A percentile compares a stretch with the other conserved stretches of the same genome.
Evolutionary conservation across 352 stramenopile species (phyloP).

Genomic region (Phytophthora sansomeana): DNA sequence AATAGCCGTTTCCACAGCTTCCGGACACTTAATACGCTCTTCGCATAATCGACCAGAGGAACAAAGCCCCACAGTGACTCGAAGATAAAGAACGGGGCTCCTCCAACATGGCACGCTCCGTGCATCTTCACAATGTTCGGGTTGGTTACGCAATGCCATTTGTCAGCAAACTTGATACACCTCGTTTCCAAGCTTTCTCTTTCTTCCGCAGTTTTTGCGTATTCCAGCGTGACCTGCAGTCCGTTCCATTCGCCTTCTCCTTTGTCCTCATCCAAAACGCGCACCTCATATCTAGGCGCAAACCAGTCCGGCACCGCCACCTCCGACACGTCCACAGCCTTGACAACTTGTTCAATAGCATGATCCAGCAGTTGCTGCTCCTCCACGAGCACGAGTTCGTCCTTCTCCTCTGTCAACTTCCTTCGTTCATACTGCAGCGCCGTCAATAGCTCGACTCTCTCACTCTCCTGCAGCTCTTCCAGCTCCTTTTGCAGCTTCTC

Average conservation of each 20-base stretch:
- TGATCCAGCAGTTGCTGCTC: constrained; percentile 26
- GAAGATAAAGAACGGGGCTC: constrained; percentile 35
- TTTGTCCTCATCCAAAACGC: neutral
- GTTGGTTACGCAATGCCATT: constrained; percentile 25
- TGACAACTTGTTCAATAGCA: constrained; percentile 8
- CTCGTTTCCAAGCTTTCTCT: neutral
- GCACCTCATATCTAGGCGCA: constrained; percentile 36
- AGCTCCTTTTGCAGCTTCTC: constrained; percentile 3
- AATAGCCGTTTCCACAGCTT: constrained; percentile 37
- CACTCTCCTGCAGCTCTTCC: neutral
- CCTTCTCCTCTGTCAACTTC: constrained; percentile 13
- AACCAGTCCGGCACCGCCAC: constrained; percentile 35
- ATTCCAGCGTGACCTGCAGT: constrained; percentile 25
- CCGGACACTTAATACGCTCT: neutral
- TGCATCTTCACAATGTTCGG: constrained; percentile 30
- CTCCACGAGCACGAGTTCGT: constrained; percentile 9
- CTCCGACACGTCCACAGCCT: neutral
- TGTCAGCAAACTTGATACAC: constrained; percentile 5
- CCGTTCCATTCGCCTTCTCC: constrained; percentile 35
- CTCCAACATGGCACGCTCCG: constrained; percentile 35
- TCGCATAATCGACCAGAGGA: constrained; percentile 24
- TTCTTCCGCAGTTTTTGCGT: neutral
- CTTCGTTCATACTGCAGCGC: constrained; percentile 25
- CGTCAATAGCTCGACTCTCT: constrained; percentile 24
- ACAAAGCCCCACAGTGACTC: constrained; percentile 21